These are phyloP conservation scores for Rosa lucieae DNA, from an alignment of 306 rosid species.

Conservation along the genomic window DNA sequence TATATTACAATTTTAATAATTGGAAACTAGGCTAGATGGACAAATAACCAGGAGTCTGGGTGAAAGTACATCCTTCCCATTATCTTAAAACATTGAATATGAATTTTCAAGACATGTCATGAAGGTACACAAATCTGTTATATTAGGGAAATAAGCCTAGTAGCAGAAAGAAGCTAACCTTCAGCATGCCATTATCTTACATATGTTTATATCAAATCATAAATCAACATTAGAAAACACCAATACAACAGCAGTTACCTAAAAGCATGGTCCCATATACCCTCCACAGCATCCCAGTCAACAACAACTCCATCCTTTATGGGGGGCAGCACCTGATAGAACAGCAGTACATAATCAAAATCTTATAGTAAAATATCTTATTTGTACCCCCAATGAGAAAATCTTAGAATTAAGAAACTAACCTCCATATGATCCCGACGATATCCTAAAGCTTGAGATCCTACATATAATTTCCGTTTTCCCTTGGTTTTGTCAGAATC, in stretches of 20 bases:
- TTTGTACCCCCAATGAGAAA: background rate
- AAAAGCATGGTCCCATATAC: slow-evolving; percentile 98
- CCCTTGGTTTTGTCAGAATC: slow-evolving; percentile 82
- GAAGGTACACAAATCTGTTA: background rate
- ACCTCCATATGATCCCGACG: slow-evolving; percentile 98
- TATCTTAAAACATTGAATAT: background rate
- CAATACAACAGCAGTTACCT: slow-evolving; percentile 42
- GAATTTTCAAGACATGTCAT: background rate
- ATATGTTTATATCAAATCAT: background rate
- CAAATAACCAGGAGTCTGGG: background rate
- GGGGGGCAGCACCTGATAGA: slow-evolving; percentile 72
- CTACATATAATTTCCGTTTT: slow-evolving; percentile 76
- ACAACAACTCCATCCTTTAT: slow-evolving; percentile 86
- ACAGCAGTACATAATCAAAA: slow-evolving; percentile 17
- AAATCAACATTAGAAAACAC: background rate
- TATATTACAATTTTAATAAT: background rate
- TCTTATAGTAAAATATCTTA: background rate
- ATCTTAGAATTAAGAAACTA: slow-evolving; percentile 20
- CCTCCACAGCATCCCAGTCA: slow-evolving; percentile 97
- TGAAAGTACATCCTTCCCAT: background rate
- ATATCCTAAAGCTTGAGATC: slow-evolving; percentile 89
- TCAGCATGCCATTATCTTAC: background rate
- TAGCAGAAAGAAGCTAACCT: background rate
- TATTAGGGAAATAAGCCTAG: background rate
- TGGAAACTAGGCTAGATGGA: background rate